phyloP scores from a whole-genome alignment of 192 early-diverging fungal genomes.

The Backusella liffmaniae region DNA sequence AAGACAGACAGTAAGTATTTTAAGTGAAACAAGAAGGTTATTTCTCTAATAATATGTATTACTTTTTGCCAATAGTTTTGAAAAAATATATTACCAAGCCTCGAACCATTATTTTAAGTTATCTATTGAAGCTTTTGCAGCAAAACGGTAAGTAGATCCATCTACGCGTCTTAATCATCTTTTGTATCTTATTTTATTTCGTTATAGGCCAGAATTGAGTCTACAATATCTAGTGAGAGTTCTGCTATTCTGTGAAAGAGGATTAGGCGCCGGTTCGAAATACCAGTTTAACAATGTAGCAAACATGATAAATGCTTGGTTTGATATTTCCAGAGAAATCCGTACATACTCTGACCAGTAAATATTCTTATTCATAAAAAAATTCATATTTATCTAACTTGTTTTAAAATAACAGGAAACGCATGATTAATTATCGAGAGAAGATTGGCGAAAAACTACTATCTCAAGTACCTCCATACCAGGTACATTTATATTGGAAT shows the following conservation, averaged over 20 bases:
- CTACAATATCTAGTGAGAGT: neutral
- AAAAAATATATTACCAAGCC: neutral
- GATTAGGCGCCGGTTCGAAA: constrained; percentile 66
- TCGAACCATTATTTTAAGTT: neutral
- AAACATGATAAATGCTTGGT: constrained; percentile 81
- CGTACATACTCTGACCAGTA: neutral
- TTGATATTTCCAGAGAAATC: constrained; percentile 61
- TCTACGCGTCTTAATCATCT: neutral
- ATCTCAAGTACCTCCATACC: neutral
- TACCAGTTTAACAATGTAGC: constrained; percentile 88
- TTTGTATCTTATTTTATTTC: neutral
- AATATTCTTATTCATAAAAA: neutral
- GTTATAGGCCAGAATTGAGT: neutral
- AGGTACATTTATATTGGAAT: neutral
- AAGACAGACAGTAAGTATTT: neutral
- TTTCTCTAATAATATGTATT: neutral
- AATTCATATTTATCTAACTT: neutral
- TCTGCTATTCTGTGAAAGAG: constrained; percentile 9
- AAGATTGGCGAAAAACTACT: neutral
- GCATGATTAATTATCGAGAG: neutral
- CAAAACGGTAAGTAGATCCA: neutral
- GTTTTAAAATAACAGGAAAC: neutral
- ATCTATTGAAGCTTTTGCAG: neutral
- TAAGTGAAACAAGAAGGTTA: neutral
- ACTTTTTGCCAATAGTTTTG: neutral